A percentile compares a stretch with the other conserved stretches of the same genome.
phyloP scores from a whole-genome alignment of 2,329 filamentous ascomycete species.

The Botryotinia narcissicola region DNA sequence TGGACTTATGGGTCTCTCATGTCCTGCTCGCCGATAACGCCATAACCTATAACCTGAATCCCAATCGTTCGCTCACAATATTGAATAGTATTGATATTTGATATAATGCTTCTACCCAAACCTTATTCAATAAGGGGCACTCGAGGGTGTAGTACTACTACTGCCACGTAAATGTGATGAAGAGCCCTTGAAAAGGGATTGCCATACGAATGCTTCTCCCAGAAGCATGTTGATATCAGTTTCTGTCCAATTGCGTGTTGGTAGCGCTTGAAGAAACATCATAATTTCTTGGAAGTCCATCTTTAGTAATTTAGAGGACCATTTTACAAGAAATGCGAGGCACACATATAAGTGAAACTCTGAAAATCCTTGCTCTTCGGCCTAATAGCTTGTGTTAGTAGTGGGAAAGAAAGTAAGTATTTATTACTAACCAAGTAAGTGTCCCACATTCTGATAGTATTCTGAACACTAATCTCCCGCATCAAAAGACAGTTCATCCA shows the following conservation, averaged over 20 bases:
- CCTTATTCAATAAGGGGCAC: background rate
- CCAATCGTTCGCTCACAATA: background rate
- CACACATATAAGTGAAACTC: conserved; percentile 98
- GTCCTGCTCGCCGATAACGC: conserved; percentile 4
- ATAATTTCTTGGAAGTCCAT: conserved; percentile 99
- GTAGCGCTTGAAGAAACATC: conserved; percentile 97
- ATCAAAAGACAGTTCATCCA: conserved; percentile 99
- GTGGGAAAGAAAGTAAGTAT: background rate
- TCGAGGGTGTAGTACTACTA: conserved; percentile 37
- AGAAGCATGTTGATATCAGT: conserved; percentile 96
- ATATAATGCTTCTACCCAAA: background rate
- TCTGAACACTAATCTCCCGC: conserved; percentile 94
- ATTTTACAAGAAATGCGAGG: conserved; percentile 95
- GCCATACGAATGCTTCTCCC: conserved; percentile 98
- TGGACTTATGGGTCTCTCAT: background rate
- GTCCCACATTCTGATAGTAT: conserved; percentile 99
- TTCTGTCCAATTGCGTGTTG: conserved; percentile 92
- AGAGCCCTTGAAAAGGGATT: conserved; percentile 92
- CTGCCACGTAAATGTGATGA: conserved; percentile 75
- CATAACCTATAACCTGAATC: conserved; percentile 4
- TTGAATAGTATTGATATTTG: background rate
- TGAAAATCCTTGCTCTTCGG: conserved; percentile 97
- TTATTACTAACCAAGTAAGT: conserved; percentile 78
- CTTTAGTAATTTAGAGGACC: conserved; percentile 89
- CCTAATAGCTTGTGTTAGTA: conserved; percentile 50